Base-by-base conservation (phyloP, 345 rosid genomes). In the Brassica incana region DNA sequence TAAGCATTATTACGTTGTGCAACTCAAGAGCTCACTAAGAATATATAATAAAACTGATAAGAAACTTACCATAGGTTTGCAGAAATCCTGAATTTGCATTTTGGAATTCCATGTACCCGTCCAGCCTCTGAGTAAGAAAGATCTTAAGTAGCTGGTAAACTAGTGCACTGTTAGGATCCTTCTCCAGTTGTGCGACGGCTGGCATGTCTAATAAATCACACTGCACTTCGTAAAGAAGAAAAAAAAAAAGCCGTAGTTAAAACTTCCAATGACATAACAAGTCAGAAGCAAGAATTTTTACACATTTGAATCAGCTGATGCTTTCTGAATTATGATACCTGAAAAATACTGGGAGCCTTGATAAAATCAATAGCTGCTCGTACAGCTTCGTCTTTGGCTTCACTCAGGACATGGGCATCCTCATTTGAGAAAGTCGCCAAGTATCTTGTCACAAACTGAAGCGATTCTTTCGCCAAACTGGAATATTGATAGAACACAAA, bases 131-230 rank as follows among this genome's bases (percentile, higher is more conserved):
- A 63, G 95, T 89, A 75, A 92, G 77, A 82, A 92, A 92, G 43
- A 95, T 91, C 81, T 92, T 88, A 69, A 93, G 86, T 56, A 95
- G 97, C 84, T 90, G 93, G 85, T 88, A 93, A 27, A 88, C 88
- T 62, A 86, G 75, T 16, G 89, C 87, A 84, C 88, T 78, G 74
- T 88, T 88, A 25, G 86, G 87, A 82, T 90, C 98, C 68, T 87
- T 88, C 87, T 96, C 98, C 79, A 96, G 78, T 80, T 93, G 98
- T 63, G 78, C 85, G 12, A 96, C 79, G 5, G 98, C 99, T 64
- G 91, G 95, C 92, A 93, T 85, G 75, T 89, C 99, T 83, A 96
- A 80, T 69, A 96, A 82, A 82, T 93, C 97, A 81, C 97, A 96
- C 99, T 96, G 92, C 86, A 88, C 7, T 78, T 30, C n/a, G 10